Base-by-base conservation (phyloP, 1,284 basidiomycete genomes). In the Pseudozyma thailandica region DNA sequence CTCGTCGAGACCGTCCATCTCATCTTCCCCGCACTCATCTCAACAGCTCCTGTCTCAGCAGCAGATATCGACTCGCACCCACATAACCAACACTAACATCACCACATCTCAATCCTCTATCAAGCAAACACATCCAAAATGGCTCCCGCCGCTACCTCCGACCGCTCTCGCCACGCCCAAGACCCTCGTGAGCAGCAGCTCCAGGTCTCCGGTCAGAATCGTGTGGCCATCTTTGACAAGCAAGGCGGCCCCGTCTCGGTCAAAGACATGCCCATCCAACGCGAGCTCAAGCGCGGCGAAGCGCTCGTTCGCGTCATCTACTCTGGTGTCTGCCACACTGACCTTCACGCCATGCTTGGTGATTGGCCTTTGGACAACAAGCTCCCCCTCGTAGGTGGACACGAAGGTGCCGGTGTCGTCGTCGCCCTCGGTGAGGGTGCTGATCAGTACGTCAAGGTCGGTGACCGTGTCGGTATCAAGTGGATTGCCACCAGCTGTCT, bases 391-490 rank as follows among this genome's bases (percentile, higher is more conserved):
- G 88, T 94, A 62, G 93, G 92, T 31, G 93, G 93, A 0, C 92
- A 93, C 79, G 92, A 93, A 84, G 91, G 84, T 45, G 83, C 83
- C 6, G 85, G 85, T 45, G 76, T 87, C 50, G 85, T 94, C 57
- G 90, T 94, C 37, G 91, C 91, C 35, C 90, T 94, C 75, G 92
- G 89, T 43, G 85, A 87, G 21, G 85, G 89, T 78, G 90, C 90
- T 0, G 87, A 88, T 2, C 76, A 81, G 44, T 77, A 89, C 73
- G 80, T 86, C 75, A 84, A 85, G 74, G 64, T 93, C 27, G 92
- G 92, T 23, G 89, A 93, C 69, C 87, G 90, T 13, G 92, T 94
- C 44, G 92, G 93, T 7, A 89, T 95, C 86, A 94, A 94, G 77
- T 75, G 75, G 75, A 52, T 79, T 44, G 71, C 84, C n/a, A 86